Percentiles rank a stretch among this genome's conserved stretches.
These are phyloP conservation scores for Plasmodium ovale DNA, from an alignment of 169 alveolate genomes.

Conservation along the genomic window DNA sequence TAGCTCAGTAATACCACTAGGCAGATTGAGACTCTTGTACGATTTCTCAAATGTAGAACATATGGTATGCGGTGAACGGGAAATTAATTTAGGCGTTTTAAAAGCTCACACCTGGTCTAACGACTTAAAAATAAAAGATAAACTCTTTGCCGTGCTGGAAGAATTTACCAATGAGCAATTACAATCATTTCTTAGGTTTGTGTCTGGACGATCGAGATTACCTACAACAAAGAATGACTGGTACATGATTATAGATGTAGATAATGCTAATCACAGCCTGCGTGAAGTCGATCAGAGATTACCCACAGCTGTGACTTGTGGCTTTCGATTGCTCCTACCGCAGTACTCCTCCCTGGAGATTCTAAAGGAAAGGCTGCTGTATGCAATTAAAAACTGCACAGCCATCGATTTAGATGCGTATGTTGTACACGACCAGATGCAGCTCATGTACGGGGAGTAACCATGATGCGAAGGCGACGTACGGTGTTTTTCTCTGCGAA, in stretches of 20 bases:
- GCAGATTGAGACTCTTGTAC: constrained; percentile 90
- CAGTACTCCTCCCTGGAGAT: constrained; percentile 88
- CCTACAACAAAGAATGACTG: constrained; percentile 91
- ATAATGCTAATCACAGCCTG: constrained; percentile 41
- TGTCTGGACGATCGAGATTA: constrained; percentile 92
- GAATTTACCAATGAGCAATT: constrained; percentile 89
- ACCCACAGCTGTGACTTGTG: constrained; percentile 94
- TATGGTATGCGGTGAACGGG: constrained; percentile 93
- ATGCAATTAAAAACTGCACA: constrained; percentile 92
- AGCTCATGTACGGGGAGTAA: constrained; percentile 77
- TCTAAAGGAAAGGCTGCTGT: constrained; percentile 88
- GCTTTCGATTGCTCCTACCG: constrained; percentile 91
- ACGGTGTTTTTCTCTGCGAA: background rate
- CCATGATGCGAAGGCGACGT: no score
- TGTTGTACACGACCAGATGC: constrained; percentile 88
- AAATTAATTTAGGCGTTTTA: constrained; percentile 87
- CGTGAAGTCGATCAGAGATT: constrained; percentile 85
- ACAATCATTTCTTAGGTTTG: constrained; percentile 92
- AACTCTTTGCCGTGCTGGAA: constrained; percentile 89
- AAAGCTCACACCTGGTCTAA: constrained; percentile 90
- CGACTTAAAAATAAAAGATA: constrained; percentile 85
- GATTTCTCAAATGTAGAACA: constrained; percentile 88
- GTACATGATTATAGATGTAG: constrained; percentile 90
- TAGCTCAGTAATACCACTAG: constrained; percentile 91
- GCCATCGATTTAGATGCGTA: constrained; percentile 94